Evolutionary conservation across 768 basidiomycete genomes (phyloP).

Genomic region (Cystobasidium tubakii): DNA sequence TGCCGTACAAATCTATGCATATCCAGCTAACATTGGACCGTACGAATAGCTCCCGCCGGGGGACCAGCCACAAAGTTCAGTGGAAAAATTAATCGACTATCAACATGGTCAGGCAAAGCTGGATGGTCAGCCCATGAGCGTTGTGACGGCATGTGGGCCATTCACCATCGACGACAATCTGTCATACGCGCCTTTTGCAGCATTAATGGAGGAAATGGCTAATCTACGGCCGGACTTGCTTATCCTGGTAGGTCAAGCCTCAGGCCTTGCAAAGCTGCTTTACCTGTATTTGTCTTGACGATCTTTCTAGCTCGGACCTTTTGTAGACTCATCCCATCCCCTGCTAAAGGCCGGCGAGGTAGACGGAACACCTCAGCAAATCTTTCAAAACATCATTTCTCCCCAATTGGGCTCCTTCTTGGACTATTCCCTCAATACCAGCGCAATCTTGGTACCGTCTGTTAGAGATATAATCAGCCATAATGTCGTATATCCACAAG

Average conservation of each 20-base stretch:
- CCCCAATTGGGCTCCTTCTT: slow-evolving; percentile 59
- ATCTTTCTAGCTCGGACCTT: slow-evolving; percentile 71
- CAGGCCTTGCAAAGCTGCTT: too few relatives aligned
- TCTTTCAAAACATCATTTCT: slow-evolving; percentile 66
- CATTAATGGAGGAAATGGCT: slow-evolving; percentile 61
- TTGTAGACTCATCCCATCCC: slow-evolving; percentile 72
- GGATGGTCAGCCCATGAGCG: slow-evolving; percentile 56
- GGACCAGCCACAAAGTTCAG: slow-evolving; percentile 48
- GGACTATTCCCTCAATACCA: slow-evolving; percentile 61
- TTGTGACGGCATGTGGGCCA: slow-evolving; percentile 76
- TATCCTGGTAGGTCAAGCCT: slow-evolving; percentile 59
- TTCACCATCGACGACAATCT: slow-evolving; percentile 75
- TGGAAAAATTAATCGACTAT: slow-evolving; percentile 52
- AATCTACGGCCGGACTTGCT: slow-evolving; percentile 66
- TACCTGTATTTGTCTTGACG: slow-evolving; percentile 40
- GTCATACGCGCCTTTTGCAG: slow-evolving; percentile 64
- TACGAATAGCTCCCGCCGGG: slow-evolving; percentile 60
- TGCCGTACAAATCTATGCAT: too few relatives aligned
- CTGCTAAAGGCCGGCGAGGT: slow-evolving; percentile 68
- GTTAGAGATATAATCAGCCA: slow-evolving; percentile 70
- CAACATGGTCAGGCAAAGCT: slow-evolving; percentile 50
- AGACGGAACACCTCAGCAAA: slow-evolving; percentile 59
- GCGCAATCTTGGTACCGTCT: slow-evolving; percentile 73
- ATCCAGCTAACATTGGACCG: neutral
- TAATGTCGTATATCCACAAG: slow-evolving; percentile 81